Percentiles rank a stretch among this genome's conserved stretches.
Conservation (phyloP, 2,329 filamentous ascomycete species). For the Acarospora socialis region DNA sequence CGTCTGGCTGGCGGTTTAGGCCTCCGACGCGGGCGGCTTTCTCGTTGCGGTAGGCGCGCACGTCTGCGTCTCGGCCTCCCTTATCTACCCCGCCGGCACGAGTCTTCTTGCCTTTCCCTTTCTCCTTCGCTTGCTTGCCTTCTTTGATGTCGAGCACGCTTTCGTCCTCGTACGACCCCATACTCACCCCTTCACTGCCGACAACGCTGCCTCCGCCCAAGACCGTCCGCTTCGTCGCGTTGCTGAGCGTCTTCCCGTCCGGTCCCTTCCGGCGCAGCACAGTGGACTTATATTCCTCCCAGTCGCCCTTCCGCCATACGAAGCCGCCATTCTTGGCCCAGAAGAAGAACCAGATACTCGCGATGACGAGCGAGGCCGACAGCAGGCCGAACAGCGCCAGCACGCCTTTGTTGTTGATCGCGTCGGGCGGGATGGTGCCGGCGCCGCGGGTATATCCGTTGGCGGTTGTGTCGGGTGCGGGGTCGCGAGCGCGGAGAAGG, state of each 20-base stretch:
- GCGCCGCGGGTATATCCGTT: slow-evolving; percentile 18
- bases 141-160: slow-evolving; percentile 23
- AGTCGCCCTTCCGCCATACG: slow-evolving; percentile 69
- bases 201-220: slow-evolving; percentile 76
- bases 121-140: slow-evolving; percentile 32
- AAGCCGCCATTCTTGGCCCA: slow-evolving; percentile 96
- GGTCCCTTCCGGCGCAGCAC: slow-evolving; percentile 79
- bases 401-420: slow-evolving; percentile 45
- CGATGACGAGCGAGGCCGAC: slow-evolving; percentile 58
- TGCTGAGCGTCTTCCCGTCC: slow-evolving; percentile 72
- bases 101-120: slow-evolving; percentile 21
- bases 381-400: slow-evolving; percentile 79
- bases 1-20: slow-evolving; percentile 69
- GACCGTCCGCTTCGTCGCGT: slow-evolving; percentile 67
- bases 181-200: slow-evolving; percentile 32
- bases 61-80: slow-evolving; percentile 38
- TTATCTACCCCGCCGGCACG: slow-evolving; percentile 10
- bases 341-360: slow-evolving; percentile 94
- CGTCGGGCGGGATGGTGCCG: slow-evolving; percentile 26
- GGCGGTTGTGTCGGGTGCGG: neutral
- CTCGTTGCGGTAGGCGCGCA: slow-evolving; percentile 75
- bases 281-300: slow-evolving; percentile 97
- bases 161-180: slow-evolving; percentile 31
- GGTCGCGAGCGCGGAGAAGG: slow-evolving; percentile 7
- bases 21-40: slow-evolving; percentile 77